Evolutionary conservation across 2,329 filamentous ascomycete species (phyloP), one percentile per base, ranked within the genome.

Genomic region (Pleurostoma richardsiae): DNA sequence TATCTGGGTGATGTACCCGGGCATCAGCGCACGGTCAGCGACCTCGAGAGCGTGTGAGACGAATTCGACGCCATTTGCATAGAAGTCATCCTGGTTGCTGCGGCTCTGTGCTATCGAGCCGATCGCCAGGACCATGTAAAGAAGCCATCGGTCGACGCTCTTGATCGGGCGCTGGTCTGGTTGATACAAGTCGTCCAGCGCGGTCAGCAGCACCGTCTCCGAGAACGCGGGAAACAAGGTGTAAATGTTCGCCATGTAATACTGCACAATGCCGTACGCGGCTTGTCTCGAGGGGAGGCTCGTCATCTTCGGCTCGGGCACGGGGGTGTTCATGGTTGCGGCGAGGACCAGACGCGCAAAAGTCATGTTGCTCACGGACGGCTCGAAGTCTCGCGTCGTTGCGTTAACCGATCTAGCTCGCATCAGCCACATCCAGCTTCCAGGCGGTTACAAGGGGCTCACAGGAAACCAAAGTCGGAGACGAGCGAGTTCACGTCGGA

Each of bases 381-480:
- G 86, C 63, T 95, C 90, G 60, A 96, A 96, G 65, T 97, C 94
- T 60, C 90, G 80, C 2, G 91, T 92, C 0, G 91, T 96, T 29
- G 94, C 91, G 70, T 96, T 95, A 60, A 99, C 89, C 4, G 92
- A 90, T 47, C 90, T 94, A 57, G 11, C 42, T 28, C 19, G 40
- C 54, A 49, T 52, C 53, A 51, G 42, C 19, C 46, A 41, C 41
- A 6, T 4, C 5, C 33, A 11, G 41, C 30, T 7, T 3, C 26
- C 19, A 6, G 11, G 29, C 19, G 42, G 39, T 42, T 28, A 39
- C 33, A 30, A 33, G 28, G 27, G 29, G 63, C 85, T 66, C 64
- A 95, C 83, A 96, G 70, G 59, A 90, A 92, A 45, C 91, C 91
- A 73, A 97, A 96, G 59, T 96, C 91, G 1, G 91, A 95, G 27